Base-by-base conservation (phyloP, 106 monocot species). In the Dendrobium chrysotoxum region DNA sequence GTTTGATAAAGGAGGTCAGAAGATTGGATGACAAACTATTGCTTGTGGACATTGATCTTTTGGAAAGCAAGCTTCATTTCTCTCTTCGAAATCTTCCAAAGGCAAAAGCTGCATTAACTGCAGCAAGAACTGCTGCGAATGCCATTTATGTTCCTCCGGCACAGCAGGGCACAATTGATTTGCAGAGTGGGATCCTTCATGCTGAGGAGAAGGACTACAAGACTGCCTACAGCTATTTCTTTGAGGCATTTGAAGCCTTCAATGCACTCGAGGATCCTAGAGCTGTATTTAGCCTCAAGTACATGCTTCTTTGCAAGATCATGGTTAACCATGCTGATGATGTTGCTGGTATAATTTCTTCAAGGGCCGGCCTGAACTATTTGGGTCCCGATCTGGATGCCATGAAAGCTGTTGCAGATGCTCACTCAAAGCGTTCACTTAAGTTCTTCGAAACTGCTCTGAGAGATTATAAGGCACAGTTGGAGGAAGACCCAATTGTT, bases 261-360 rank as follows among this genome's bases (percentile, higher is more conserved):
- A 94, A 91, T 82, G 89, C 92, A 18, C 89, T 94, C 1, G 92
- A 90, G 45, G 94, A 98, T 75, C 90, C 94, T 5, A 73, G 91
- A 4, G 94, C 97, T 0, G 89, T 98, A 28, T 94, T 89, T 73
- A 88, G 97, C 76, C 86, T 98, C 68, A 98, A 98, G 45, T 98
- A 98, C 89, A 98, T 98, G 97, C 94, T 98, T 11, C 80, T 98
- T 54, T 94, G 97, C 89, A 98, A 98, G 89, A 97, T 97, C 46
- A 97, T 97, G 97, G 97, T 97, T 25, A 90, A 72, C 77, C 94
- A 97, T 75, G 88, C 97, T 9, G 94, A 94, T 84, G 97, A 92
- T 84, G 97, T 97, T 58, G 89, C 94, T 2, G 90, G 97, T 12
- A 92, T 97, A 79, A 97, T 97, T n/a, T 92, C 92, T 15, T 94